Conservation (phyloP, 192 early-diverging fungal species). For the Backusella tarrabulga region DNA sequence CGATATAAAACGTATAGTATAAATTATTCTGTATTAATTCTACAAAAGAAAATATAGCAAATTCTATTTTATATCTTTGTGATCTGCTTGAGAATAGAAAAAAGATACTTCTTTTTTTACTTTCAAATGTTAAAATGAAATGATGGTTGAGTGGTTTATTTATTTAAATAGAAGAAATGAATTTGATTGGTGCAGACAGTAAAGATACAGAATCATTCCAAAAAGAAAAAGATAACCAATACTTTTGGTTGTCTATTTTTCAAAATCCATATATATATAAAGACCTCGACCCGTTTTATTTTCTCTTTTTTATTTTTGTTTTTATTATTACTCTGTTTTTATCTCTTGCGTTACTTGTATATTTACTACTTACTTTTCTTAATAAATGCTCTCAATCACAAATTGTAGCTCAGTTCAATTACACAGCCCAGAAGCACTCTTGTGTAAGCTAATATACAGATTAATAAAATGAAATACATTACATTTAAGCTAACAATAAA, state of each 20-base stretch:
- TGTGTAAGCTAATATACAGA: constrained; percentile 14
- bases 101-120: background rate
- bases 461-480: background rate
- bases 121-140: background rate
- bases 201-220: background rate
- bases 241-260: background rate
- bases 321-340: constrained; percentile 6
- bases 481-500: background rate
- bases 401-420: constrained; percentile 14
- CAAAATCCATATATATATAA: background rate
- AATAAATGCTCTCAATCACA: constrained; percentile 2
- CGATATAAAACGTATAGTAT: too few species aligned
- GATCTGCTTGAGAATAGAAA: background rate
- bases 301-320: background rate
- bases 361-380: background rate
- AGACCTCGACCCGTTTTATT: background rate
- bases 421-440: constrained; percentile 17
- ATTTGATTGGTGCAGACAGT: background rate
- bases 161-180: background rate
- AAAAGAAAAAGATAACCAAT: background rate
- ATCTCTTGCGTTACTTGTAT: background rate
- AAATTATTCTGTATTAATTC: too few species aligned
- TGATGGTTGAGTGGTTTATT: background rate
- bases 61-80: background rate
- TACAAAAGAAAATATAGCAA: background rate